Evolutionary conservation across 2,329 filamentous ascomycete species (phyloP).

Genomic region (Chaetomium sp.): DNA sequence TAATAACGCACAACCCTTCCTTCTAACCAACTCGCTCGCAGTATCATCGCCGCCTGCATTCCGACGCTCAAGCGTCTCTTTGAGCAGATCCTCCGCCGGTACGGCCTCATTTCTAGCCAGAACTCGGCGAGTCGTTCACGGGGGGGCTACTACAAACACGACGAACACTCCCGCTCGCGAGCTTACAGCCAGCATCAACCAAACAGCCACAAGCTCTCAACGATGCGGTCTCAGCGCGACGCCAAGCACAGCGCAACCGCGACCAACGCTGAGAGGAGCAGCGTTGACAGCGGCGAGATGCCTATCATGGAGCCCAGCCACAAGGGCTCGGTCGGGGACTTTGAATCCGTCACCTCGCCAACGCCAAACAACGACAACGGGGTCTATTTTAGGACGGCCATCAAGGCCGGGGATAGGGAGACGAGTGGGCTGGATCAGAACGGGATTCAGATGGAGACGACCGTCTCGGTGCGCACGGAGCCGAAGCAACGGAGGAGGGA

Average conservation of each 20-base stretch:
- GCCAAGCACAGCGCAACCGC: conserved; percentile 10
- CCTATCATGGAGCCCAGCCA: conserved; percentile 22
- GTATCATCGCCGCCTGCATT: conserved; percentile 30
- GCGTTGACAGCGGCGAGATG: conserved; percentile 21
- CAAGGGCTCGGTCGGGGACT: conserved; percentile 6
- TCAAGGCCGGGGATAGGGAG: conserved; percentile 2
- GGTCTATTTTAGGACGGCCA: conserved; percentile 13
- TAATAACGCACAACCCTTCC: not conserved
- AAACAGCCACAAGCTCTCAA: conserved; percentile 18
- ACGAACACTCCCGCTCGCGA: conserved; percentile 3
- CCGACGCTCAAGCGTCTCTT: conserved; percentile 27
- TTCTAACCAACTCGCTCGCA: not conserved
- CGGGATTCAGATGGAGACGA: conserved; percentile 19
- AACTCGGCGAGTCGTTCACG: conserved; percentile 4
- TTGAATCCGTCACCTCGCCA: conserved; percentile 8
- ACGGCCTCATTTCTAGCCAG: conserved; percentile 21
- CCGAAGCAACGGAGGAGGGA: conserved; percentile 13
- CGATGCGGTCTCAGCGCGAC: conserved; percentile 15
- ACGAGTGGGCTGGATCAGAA: not conserved
- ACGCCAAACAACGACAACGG: not conserved
- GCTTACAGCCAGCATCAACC: not conserved
- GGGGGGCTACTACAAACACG: conserved; percentile 10
- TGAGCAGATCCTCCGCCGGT: conserved; percentile 22
- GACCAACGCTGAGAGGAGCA: conserved; percentile 10
- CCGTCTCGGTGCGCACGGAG: conserved; percentile 15